Percentiles rank a stretch among this genome's conserved stretches.
Evolutionary conservation across 1,284 basidiomycete genomes (phyloP).

Genomic region (Xerocomus amazonicus): DNA sequence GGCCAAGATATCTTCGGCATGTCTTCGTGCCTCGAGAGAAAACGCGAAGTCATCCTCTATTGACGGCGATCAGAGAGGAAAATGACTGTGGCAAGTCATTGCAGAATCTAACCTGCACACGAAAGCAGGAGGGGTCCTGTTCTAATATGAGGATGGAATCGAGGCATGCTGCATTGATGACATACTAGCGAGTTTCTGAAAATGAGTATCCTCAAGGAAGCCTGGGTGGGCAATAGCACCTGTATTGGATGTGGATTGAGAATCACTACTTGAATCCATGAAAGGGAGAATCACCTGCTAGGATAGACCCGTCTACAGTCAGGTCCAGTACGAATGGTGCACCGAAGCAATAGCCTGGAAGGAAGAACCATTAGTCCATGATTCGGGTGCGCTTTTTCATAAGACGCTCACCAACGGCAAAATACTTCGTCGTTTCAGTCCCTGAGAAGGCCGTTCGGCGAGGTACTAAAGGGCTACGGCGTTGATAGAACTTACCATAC

Average conservation of each 20-base stretch:
- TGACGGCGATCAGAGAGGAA: slow-evolving; percentile 22
- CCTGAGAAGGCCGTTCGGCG: neutral
- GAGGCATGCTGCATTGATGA: neutral
- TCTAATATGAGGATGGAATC: neutral
- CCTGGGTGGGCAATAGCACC: slow-evolving; percentile 56
- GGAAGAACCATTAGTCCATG: neutral
- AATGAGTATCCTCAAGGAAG: slow-evolving; percentile 50
- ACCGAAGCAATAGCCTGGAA: slow-evolving; percentile 55
- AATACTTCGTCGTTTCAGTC: slow-evolving; percentile 29
- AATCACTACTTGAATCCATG: neutral
- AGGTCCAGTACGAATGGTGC: slow-evolving; percentile 49
- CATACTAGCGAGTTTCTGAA: slow-evolving; percentile 30
- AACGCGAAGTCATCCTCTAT: slow-evolving; percentile 28
- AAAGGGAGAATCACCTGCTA: slow-evolving; percentile 37
- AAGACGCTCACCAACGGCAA: slow-evolving; percentile 34
- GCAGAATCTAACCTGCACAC: slow-evolving; percentile 40
- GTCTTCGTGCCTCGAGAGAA: slow-evolving; percentile 19
- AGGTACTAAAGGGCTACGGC: neutral
- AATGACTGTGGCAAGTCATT: neutral
- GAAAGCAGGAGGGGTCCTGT: slow-evolving; percentile 50
- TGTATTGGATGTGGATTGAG: slow-evolving; percentile 13
- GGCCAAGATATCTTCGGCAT: slow-evolving; percentile 30
- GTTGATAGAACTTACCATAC: slow-evolving; percentile 9
- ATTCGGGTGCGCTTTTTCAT: too few species aligned
- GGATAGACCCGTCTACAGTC: slow-evolving; percentile 40